These are phyloP conservation scores for Lactarius pseudohatsudake DNA, from an alignment of 768 basidiomycete genomes.

Conservation along the genomic window DNA sequence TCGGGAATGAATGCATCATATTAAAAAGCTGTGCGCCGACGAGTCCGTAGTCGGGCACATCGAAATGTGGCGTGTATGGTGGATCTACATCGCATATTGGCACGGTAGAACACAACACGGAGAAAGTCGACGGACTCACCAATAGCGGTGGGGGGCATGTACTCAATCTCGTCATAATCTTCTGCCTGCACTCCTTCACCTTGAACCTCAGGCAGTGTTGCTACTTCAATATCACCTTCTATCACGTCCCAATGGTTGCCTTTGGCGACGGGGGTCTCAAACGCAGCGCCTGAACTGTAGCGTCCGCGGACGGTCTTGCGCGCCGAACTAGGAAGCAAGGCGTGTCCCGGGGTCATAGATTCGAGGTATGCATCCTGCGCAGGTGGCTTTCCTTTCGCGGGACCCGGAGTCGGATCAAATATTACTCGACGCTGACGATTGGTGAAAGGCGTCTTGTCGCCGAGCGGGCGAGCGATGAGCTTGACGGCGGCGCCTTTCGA, in stretches of 20 bases:
- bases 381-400: slow-evolving; percentile 39
- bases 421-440: slow-evolving; percentile 52
- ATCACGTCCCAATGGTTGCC: slow-evolving; percentile 79
- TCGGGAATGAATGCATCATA: slow-evolving; percentile 38
- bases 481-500: slow-evolving; percentile 31
- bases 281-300: slow-evolving; percentile 47
- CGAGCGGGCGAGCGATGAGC: slow-evolving; percentile 48
- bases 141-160: slow-evolving; percentile 54
- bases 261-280: slow-evolving; percentile 64
- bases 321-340: slow-evolving; percentile 63
- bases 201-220: slow-evolving; percentile 31
- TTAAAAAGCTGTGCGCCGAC: slow-evolving; percentile 41
- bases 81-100: slow-evolving; percentile 35
- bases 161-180: slow-evolving; percentile 51
- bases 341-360: slow-evolving; percentile 39
- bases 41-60: slow-evolving; percentile 49
- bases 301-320: slow-evolving; percentile 63
- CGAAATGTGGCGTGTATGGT: slow-evolving; percentile 48
- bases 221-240: slow-evolving; percentile 47
- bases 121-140: slow-evolving; percentile 38
- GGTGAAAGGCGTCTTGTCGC: slow-evolving; percentile 75
- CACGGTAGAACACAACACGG: not conserved
- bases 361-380: slow-evolving; percentile 34
- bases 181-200: slow-evolving; percentile 31
- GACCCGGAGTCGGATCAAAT: slow-evolving; percentile 32